Evolutionary conservation across 352 stramenopile species (phyloP), one percentile per base, ranked within the genome.

Genomic region (Globisporangium paroecandrum): DNA sequence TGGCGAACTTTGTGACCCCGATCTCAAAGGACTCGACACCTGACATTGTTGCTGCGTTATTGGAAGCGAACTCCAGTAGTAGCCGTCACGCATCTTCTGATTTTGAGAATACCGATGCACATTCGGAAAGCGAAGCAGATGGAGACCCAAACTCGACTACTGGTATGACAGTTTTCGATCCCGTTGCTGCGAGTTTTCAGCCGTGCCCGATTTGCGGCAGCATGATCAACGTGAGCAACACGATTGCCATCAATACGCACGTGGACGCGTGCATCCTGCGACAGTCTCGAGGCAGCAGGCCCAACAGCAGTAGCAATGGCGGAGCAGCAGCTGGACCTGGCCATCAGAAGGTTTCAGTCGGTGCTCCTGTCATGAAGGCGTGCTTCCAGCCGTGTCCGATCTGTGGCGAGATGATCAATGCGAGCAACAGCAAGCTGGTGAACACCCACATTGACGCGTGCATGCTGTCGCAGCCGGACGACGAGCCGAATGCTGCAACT

Each of bases 401-500:
- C 64, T 91, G 83, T 47, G 73, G 74, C 2, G 77, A 83, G 25
- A 64, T 73, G 12, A 69, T 91, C 41, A 81, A 89, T 53, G 64
- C 75, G 6, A 58, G 63, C 18, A 89, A 75, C 66, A 79, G 76
- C 27, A 71, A 82, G 36, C 69, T 77, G 22, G 78, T 90, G 62
- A 90, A 90, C 62, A 65, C 71, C 57, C 83, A 91, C 69, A 82
- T 91, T 41, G 83, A 91, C 58, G 73, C 65, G 1, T 91, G 83
- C 54, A 69, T 86, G 1, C 34, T 66, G 4, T 32, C 32, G 32
- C 56, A 25, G 36, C 32, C 32, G n/a, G 32, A 38, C 59, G 38
- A 25, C 8, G 55, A 54, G 38, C 9, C 55, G 6, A 24, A 58
- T 8, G n/a, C 32, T 56, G 9, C 8, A 41, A 15, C 8, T 51